A percentile compares a stretch with the other conserved stretches of the same genome.
phyloP scores from a whole-genome alignment of 441 rosid species.

The Syzygium syzygioides region DNA sequence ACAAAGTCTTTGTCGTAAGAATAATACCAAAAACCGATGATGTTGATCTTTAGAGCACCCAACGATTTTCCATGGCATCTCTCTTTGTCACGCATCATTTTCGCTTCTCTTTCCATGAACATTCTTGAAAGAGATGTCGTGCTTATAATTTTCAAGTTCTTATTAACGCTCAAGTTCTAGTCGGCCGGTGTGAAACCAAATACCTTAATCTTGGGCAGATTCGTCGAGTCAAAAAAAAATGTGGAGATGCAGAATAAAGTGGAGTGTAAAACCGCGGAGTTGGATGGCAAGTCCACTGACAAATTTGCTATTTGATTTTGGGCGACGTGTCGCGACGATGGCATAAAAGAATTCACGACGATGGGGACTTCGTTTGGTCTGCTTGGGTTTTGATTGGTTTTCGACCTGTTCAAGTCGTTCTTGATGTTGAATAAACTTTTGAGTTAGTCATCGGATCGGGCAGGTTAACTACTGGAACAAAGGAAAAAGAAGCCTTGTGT shows the following conservation, averaged over 20 bases:
- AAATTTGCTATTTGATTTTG: background rate
- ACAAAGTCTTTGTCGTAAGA: background rate
- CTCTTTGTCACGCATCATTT: background rate
- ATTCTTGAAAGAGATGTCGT: background rate
- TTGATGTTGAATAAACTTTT: background rate
- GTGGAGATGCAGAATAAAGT: background rate
- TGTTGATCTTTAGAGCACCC: background rate
- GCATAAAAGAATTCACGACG: background rate
- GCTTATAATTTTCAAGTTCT: background rate
- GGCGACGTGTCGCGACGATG: background rate
- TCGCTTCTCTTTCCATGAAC: background rate
- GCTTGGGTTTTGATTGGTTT: background rate
- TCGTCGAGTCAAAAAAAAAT: background rate
- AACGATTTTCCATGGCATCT: background rate
- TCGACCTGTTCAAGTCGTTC: background rate
- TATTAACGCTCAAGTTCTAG: background rate
- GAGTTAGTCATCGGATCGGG: background rate
- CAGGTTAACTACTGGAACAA: background rate
- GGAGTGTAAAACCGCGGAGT: background rate
- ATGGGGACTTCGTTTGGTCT: background rate
- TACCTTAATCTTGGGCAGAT: background rate
- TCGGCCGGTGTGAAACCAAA: background rate
- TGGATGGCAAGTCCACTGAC: background rate
- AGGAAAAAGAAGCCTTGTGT: background rate
- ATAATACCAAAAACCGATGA: background rate